Conservation (phyloP, 495 filamentous ascomycete genomes). For the Immersiella caudata region DNA sequence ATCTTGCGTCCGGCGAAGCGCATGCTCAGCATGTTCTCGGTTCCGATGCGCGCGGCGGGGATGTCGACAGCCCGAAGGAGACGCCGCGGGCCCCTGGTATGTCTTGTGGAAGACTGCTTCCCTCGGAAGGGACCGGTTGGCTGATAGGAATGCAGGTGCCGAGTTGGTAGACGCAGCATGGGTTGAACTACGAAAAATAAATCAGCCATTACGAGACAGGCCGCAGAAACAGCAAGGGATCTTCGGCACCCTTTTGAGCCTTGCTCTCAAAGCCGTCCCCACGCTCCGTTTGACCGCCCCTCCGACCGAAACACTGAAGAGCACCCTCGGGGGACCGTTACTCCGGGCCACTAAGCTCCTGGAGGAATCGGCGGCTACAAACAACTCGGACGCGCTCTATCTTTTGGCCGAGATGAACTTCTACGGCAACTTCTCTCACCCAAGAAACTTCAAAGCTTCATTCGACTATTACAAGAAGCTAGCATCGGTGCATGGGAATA, state of each 20-base stretch:
- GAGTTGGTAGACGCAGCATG: slow-evolving; percentile 50
- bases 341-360: slow-evolving; percentile 71
- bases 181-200: slow-evolving; percentile 46
- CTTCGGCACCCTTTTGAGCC: slow-evolving; percentile 41
- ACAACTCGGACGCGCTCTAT: slow-evolving; percentile 86
- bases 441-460: slow-evolving; percentile 77
- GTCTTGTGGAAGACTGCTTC: not conserved
- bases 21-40: slow-evolving; percentile 41
- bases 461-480: slow-evolving; percentile 81
- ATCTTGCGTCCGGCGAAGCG: slow-evolving; percentile 38
- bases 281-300: slow-evolving; percentile 47
- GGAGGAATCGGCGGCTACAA: slow-evolving; percentile 70
- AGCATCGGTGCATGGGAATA: slow-evolving; percentile 78
- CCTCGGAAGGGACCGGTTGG: not conserved
- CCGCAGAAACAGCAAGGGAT: slow-evolving; percentile 43
- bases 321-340: slow-evolving; percentile 42
- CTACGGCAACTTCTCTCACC: slow-evolving; percentile 90
- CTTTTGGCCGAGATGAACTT: slow-evolving; percentile 94
- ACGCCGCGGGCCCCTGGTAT: slow-evolving; percentile 35
- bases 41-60: slow-evolving; percentile 29
- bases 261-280: slow-evolving; percentile 45
- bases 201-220: slow-evolving; percentile 39
- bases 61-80: slow-evolving; percentile 29
- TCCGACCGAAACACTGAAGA: slow-evolving; percentile 33
- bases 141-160: slow-evolving; percentile 39